Evolutionary conservation across 257 asterid genomes (phyloP).

Genomic region (Scutellaria barbata): DNA sequence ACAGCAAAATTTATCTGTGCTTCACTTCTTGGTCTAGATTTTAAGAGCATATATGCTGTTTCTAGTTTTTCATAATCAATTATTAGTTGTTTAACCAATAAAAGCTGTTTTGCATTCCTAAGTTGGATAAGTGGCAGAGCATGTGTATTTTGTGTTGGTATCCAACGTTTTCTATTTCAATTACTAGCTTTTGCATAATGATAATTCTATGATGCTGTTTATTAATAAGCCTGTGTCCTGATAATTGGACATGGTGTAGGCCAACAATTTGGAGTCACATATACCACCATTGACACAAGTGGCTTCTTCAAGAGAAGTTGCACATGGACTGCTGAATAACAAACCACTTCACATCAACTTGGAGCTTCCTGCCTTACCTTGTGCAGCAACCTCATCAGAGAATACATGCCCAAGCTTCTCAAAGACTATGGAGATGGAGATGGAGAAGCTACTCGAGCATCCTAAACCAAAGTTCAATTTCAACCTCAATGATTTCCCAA

Average conservation of each 20-base stretch:
- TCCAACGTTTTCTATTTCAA: not conserved
- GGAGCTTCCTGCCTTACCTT: conserved; percentile 45
- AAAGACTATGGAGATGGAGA: conserved; percentile 68
- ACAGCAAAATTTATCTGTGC: not conserved
- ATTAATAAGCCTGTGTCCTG: not conserved
- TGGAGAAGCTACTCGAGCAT: conserved; percentile 37
- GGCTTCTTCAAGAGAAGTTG: conserved; percentile 35
- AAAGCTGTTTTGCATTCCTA: conserved; percentile 11
- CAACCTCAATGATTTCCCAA: conserved; percentile 27
- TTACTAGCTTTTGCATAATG: not conserved
- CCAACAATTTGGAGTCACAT: conserved; percentile 15
- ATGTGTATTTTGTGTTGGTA: not conserved
- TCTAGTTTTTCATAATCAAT: not conserved
- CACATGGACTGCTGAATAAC: not conserved
- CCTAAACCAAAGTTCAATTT: conserved; percentile 36
- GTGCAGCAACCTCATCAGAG: conserved; percentile 40
- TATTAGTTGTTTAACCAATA: not conserved
- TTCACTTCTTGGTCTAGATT: not conserved
- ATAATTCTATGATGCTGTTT: not conserved
- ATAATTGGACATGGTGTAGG: conserved; percentile 30
- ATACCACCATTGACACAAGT: not conserved
- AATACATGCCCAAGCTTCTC: conserved; percentile 48
- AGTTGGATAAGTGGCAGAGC: not conserved
- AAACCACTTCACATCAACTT: conserved; percentile 48
- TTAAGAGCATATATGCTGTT: not conserved